Evolutionary conservation across 805 yeast species (phyloP), one percentile per base, ranked within the genome.

Genomic region (Candida ulmi): DNA sequence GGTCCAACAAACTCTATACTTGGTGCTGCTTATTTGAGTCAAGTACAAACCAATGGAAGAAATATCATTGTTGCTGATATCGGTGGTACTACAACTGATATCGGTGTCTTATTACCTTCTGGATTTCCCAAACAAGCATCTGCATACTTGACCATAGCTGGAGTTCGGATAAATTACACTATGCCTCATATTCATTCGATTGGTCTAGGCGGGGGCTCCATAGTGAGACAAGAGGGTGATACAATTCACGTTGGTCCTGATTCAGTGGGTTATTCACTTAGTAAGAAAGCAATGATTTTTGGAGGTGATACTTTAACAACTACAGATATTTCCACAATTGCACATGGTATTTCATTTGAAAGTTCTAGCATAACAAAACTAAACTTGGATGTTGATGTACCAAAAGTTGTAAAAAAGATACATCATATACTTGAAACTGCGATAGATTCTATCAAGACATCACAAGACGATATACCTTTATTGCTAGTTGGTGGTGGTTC

Each of bases 31-130:
- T 66, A 68, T 44, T 50, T 71, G 12, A 65, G 70, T 41, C 24
- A 36, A 21, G 39, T 38, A 17, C 60, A 36, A 36, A 51, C 19
- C 47, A 46, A 40, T 7, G 60, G 58, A 12, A 42, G 51, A 28
- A 45, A 51, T 29, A 56, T 62, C 13, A 49, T 68, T 35, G 73
- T 71, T n/a, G 64, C 64, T 27, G 77, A 71, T 48, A 65, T 71
- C 29, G 77, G 77, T 15, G 77, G 76, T 11, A 71, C 77, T 11
- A 71, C 77, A 4, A 56, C 74, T 8, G 76, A 71, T 48, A 71
- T 69, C n/a, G 76, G 77, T 8, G 43, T 69, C 35, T 45, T 71
- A 25, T 50, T 71, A 9, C 65, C 72, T 3, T 48, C 65, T 16
- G 76, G 76, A 1, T 71, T 69, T 50, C 77, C 76, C 7, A 52